phyloP scores from a whole-genome alignment of 768 basidiomycete genomes.

The Hydnum rufescens region DNA sequence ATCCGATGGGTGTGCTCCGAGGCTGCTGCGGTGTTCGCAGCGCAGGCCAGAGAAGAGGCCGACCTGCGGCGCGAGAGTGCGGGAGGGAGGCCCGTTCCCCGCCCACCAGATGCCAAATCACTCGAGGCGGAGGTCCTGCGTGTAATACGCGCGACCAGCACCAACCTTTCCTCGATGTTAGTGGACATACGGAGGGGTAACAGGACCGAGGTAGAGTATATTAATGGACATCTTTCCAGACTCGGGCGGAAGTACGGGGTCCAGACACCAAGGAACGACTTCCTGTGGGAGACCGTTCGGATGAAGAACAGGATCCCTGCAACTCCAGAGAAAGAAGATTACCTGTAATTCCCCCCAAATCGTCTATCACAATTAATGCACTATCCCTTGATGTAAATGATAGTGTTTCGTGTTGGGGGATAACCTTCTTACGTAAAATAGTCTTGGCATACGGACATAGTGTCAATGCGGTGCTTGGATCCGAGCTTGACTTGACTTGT shows the following conservation, averaged over 20 bases:
- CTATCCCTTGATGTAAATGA: too few species aligned
- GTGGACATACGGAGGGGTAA: slow-evolving; percentile 39
- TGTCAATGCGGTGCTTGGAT: too few species aligned
- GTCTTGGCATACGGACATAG: too few species aligned
- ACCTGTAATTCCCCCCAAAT: too few species aligned
- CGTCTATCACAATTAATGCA: too few species aligned
- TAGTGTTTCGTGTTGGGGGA: too few species aligned
- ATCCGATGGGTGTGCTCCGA: slow-evolving; percentile 45
- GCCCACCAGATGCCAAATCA: slow-evolving; percentile 16
- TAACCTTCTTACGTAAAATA: too few species aligned
- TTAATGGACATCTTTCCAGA: slow-evolving; percentile 62
- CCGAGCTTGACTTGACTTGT: too few species aligned
- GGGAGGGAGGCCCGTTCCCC: background rate
- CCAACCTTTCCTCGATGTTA: slow-evolving; percentile 69
- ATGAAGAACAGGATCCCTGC: background rate
- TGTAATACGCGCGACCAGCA: slow-evolving; percentile 35
- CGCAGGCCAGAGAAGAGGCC: slow-evolving; percentile 14
- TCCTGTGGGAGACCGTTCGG: slow-evolving; percentile 16
- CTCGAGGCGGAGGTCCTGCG: slow-evolving; percentile 38
- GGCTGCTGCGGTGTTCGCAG: slow-evolving; percentile 37
- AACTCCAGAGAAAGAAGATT: too few species aligned
- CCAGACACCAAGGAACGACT: slow-evolving; percentile 27
- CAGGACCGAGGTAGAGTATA: slow-evolving; percentile 61
- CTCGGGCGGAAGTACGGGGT: slow-evolving; percentile 40
- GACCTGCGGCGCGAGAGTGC: slow-evolving; percentile 2